A percentile compares a stretch with the other conserved stretches of the same genome.
These are phyloP conservation scores for Nannizziopsis arthrosporioides DNA, from an alignment of 2,329 filamentous ascomycete genomes.

Conservation along the genomic window DNA sequence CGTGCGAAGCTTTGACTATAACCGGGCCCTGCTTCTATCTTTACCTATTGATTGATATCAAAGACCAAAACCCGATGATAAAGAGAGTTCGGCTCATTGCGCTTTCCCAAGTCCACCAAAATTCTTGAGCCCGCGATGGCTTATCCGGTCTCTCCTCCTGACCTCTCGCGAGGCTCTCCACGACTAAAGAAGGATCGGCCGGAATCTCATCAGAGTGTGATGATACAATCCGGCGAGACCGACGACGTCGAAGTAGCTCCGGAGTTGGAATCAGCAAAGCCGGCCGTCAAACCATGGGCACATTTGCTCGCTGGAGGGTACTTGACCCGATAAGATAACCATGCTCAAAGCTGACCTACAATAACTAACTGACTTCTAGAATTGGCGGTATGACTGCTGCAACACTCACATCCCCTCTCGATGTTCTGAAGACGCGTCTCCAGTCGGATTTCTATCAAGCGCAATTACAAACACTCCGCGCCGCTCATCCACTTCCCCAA, in stretches of 20 bases:
- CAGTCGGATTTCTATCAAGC: constrained; percentile 92
- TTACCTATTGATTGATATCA: no score
- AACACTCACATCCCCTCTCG: constrained; percentile 83
- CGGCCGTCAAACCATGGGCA: constrained; percentile 62
- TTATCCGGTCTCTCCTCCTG: constrained; percentile 3
- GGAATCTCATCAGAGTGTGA: constrained; percentile 12
- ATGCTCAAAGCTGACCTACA: no score
- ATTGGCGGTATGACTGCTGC: constrained; percentile 83
- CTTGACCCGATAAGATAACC: constrained; percentile 26
- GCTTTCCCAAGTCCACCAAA: neutral
- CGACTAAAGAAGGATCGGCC: neutral
- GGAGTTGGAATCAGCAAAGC: constrained; percentile 8
- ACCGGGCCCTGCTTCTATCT: no score
- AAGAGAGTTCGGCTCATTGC: neutral
- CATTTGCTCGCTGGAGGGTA: constrained; percentile 88
- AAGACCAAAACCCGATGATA: no score
- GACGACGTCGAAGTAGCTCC: constrained; percentile 27
- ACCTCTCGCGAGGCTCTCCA: constrained; percentile 4
- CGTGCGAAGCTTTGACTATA: no score
- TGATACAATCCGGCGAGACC: constrained; percentile 28
- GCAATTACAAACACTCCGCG: constrained; percentile 43
- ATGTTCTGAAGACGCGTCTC: constrained; percentile 83
- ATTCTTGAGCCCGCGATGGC: neutral
- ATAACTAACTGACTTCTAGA: constrained; percentile 35
- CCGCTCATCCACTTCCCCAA: constrained; percentile 22